Conservation (phyloP, 306 rosid genomes). For the Corylus americana region DNA sequence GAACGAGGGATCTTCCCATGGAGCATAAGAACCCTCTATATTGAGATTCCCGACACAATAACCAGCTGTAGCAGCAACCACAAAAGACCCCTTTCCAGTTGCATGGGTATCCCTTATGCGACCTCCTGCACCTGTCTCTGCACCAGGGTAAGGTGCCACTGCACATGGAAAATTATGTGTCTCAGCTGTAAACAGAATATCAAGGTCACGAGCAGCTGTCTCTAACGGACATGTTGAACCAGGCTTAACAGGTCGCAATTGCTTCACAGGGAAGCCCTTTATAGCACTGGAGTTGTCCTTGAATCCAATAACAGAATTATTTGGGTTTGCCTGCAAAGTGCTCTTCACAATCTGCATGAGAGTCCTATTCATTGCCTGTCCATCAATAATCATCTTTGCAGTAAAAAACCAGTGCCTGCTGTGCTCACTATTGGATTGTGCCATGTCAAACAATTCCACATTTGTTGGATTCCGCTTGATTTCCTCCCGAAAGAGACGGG, state of each 20-base stretch:
- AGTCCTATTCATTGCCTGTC: conserved; percentile 61
- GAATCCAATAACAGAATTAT: conserved; percentile 85
- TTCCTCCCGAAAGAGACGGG: conserved; percentile 75
- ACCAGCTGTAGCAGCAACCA: conserved; percentile 91
- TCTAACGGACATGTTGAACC: conserved; percentile 63
- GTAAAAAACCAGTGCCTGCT: conserved; percentile 96
- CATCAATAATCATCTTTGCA: conserved; percentile 75
- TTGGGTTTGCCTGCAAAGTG: conserved; percentile 77
- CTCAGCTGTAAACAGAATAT: conserved; percentile 87
- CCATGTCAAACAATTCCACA: conserved; percentile 87
- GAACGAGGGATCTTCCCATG: conserved; percentile 90
- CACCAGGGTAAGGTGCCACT: conserved; percentile 96
- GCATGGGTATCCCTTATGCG: conserved; percentile 97
- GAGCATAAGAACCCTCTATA: conserved; percentile 66
- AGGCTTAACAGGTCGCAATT: conserved; percentile 64
- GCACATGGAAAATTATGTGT: conserved; percentile 98
- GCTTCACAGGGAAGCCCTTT: conserved; percentile 69
- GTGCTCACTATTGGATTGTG: conserved; percentile 92
- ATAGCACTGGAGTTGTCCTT: conserved; percentile 98
- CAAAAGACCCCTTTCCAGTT: conserved; percentile 89
- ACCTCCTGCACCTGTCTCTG: conserved; percentile 95
- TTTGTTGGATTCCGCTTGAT: conserved; percentile 79
- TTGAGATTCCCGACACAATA: conserved; percentile 95
- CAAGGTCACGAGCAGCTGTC: conserved; percentile 43
- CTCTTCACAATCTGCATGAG: conserved; percentile 94